A percentile compares a stretch with the other conserved stretches of the same genome.
Evolutionary conservation across 352 stramenopile species (phyloP).

Genomic region (Pilasporangium apinafurcum): DNA sequence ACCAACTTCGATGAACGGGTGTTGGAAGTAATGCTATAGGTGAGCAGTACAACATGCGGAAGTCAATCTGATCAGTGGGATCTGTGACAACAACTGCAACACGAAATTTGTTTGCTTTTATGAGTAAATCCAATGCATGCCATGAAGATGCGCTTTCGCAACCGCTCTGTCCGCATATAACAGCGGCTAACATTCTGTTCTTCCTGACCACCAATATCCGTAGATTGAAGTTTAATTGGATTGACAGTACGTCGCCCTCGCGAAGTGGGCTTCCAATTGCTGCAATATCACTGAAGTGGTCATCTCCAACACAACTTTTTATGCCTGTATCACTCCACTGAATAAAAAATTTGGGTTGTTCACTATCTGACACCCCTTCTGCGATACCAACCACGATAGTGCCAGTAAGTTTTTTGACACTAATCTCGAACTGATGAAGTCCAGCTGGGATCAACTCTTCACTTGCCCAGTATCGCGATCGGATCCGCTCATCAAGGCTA

Average conservation of each 20-base stretch:
- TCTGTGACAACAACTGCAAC: constrained; percentile 11
- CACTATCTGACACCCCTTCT: not conserved
- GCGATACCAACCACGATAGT: constrained; percentile 11
- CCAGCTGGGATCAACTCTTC: not conserved
- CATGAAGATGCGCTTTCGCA: constrained; percentile 15
- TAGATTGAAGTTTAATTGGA: constrained; percentile 31
- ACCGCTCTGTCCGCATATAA: constrained; percentile 9
- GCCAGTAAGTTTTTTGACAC: constrained; percentile 15
- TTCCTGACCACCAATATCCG: constrained; percentile 26
- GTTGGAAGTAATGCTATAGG: constrained; percentile 24
- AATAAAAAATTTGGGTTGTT: constrained; percentile 1
- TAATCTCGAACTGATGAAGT: constrained; percentile 5
- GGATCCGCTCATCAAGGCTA: no score
- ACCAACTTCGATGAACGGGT: constrained; percentile 39
- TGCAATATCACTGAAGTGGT: constrained; percentile 7
- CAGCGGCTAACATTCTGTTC: constrained; percentile 20
- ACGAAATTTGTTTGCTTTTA: constrained; percentile 8
- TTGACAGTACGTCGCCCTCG: constrained; percentile 28
- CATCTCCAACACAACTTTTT: constrained; percentile 6
- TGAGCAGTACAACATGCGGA: constrained; percentile 14
- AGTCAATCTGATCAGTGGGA: not conserved
- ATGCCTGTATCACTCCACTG: constrained; percentile 18
- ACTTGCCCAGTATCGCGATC: no score
- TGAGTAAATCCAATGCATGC: constrained; percentile 7
- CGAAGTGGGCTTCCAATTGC: constrained; percentile 13